Base-by-base conservation (phyloP, 108 stramenopile species). In the Aureococcus anophagefferens region DNA sequence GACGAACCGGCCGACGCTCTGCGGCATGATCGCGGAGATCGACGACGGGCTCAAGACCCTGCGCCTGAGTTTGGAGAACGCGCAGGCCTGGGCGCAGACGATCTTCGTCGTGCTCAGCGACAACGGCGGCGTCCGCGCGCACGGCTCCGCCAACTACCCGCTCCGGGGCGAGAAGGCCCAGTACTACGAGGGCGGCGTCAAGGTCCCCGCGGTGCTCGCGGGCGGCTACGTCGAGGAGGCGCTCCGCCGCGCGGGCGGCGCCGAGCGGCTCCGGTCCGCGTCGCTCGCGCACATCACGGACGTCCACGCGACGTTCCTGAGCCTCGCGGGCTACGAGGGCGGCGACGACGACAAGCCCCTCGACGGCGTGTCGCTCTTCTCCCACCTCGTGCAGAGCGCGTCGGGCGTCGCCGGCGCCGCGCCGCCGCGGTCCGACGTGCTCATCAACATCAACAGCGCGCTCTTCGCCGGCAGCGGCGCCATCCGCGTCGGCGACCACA, bases 121-220 rank as follows among this genome's bases (percentile, higher is more conserved):
- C 73, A 80, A 80, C 40, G 79, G 79, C 30, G 79, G 79, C 31
- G 71, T 76, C 28, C 40, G 9, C 1, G 28, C 69, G 11, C 76
- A 76, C 72, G 76, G 76, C 30, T 76, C 75, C 65, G 35, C 67
- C 63, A 77, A 77, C 72, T 65, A 63, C n/a, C 71, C 71, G 7
- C 70, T 75, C 70, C 51, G 75, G 16, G 76, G 76, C 30, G 70
- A 34, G 29, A 77, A 77, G 74, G 76, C 74, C 1, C 71, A 76
- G 64, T 77, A 76, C 75, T 77, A 71, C 74, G 76, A 77, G 31
- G 76, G 76, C 64, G 76, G 76, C 65, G 76, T 77, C 7, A 74
- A 45, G 36, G 76, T 77, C 5, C 76, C 76, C 7, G 75, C 75
- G 4, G 75, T 77, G 35, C 18, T 76, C 13, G 70, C 67, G 15